Evolutionary conservation across 164 flowering plant genomes (phyloP), one percentile per base, ranked within the genome.

Genomic region (Vitis vinifera): DNA sequence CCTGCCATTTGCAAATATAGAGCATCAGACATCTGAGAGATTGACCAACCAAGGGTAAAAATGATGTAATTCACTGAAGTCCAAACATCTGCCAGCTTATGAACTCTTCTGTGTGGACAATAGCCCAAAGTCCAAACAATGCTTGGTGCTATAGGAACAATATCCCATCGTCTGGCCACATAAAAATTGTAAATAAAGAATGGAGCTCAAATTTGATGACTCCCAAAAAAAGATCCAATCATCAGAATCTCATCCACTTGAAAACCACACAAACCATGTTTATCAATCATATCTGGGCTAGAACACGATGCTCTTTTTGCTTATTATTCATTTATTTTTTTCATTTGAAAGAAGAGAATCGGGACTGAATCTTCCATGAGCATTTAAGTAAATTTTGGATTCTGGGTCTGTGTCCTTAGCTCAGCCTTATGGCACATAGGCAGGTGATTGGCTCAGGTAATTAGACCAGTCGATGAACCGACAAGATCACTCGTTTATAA

Each of bases 1-100:
- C 90, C 98, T 93, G 91, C 10, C 58, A 76, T 64, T 75, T 71
- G 10, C 62, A 75, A 59, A 64, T 14, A 29, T 9, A n/a, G 37
- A 51, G 8, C 59, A 72, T 53, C 10, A 69, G 55, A 30, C 49
- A 59, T 55, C 9, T 55, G 9, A 19, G 48, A 16, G 13, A 50
- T 23, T 12, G 9, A 53, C 11, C n/a, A 52, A 37, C 53, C 66
- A 59, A 27, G 12, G 16, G 50, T 30, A 11, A 61, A 15, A 37
- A 37, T 37, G 7, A 37, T 37, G 44, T 9, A 3, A 31, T 15
- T 53, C 29, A 4, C 4, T 37, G 44, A 37, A 37, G 44, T 37
- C 2, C 3, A 56, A 13, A 29, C n/a, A 65, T 65, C 47, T 2
- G 31, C n/a, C 48, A 17, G 9, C 13, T 53, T 57, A 50, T 51